These are phyloP conservation scores for Castanea mollissima DNA, from an alignment of 306 rosid genomes.

Conservation along the genomic window DNA sequence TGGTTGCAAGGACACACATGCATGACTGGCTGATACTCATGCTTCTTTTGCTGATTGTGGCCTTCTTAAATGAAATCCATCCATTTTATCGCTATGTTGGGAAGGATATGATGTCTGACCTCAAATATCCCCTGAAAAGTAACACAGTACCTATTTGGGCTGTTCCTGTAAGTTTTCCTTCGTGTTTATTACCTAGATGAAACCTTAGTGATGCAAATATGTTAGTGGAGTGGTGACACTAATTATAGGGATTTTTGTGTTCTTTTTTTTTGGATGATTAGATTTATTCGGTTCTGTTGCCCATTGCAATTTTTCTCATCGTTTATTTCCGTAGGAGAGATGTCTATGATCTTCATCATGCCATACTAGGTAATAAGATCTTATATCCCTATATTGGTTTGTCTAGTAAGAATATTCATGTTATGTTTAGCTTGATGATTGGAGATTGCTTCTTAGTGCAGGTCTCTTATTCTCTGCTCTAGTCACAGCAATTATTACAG, in stretches of 20 bases:
- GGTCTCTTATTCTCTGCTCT: slow-evolving; percentile 71
- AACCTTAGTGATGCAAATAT: background rate
- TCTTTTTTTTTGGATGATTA: slow-evolving; percentile 34
- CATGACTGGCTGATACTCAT: slow-evolving; percentile 85
- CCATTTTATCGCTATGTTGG: slow-evolving; percentile 92
- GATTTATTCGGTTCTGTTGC: slow-evolving; percentile 70
- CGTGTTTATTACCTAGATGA: background rate
- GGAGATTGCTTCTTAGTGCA: slow-evolving; percentile 38
- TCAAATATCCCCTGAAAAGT: slow-evolving; percentile 74
- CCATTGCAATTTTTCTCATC: slow-evolving; percentile 56
- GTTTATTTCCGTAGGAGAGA: slow-evolving; percentile 74
- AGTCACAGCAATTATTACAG: slow-evolving; percentile 72
- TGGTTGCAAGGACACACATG: slow-evolving; percentile 60
- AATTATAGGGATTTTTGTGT: slow-evolving; percentile 18
- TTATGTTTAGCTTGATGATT: slow-evolving; percentile 14
- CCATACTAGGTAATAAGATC: slow-evolving; percentile 61
- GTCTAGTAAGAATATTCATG: background rate
- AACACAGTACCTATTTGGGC: slow-evolving; percentile 85
- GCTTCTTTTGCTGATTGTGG: slow-evolving; percentile 52
- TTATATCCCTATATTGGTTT: background rate
- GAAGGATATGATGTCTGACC: slow-evolving; percentile 86
- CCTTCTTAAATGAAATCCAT: slow-evolving; percentile 39
- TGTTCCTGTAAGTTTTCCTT: slow-evolving; percentile 63
- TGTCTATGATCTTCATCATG: slow-evolving; percentile 91
- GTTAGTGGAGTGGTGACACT: slow-evolving; percentile 12